Base-by-base conservation (phyloP, 2,329 filamentous ascomycete species). In the Whalleya microplaca region DNA sequence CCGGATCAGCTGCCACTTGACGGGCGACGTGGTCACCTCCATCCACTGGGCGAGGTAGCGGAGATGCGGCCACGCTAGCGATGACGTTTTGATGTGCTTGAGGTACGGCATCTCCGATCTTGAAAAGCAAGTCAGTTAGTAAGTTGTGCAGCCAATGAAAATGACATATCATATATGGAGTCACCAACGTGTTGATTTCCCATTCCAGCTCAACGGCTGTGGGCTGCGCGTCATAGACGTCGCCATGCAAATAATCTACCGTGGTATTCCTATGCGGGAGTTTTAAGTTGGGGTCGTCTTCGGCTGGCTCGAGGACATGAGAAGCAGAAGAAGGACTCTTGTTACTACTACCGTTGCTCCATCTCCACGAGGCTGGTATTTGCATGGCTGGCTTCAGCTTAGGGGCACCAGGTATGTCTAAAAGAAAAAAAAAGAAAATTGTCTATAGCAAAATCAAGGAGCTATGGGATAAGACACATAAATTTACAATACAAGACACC, bases 11-110 rank as follows among this genome's bases (percentile, higher is more conserved):
- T 65, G 62, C 65, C 65, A 66, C 46, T 67, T 67, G n/a, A 59
- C 56, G 5, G 64, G 65, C 19, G 64, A 62, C 9, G 64, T 67
- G 3, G 64, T 65, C 9, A 67, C 58, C 21, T 65, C 59, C 65
- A 67, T 67, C 65, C 65, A 67, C n/a, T 66, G 59, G 2, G 59
- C 59, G 4, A 67, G 55, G 40, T 62, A 62, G 14, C 61, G 65
- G 6, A 67, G 61, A 48, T 67, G 65, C 32, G 65, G 65, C 60
- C 59, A 65, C 2, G 55, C 45, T 8, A 14, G 41, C 14, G 48
- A 58, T 20, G 55, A 41, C 0, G 32, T 45, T 46, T 63, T 64
- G 47, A 65, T 52, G 41, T 64, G 63, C 8, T 40, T 44, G 14
- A 64, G 53, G 53, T 65, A 65, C 27, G 62, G 63, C 48, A 48